Base-by-base conservation (phyloP, 768 basidiomycete species). In the Serendipita vermifera region DNA sequence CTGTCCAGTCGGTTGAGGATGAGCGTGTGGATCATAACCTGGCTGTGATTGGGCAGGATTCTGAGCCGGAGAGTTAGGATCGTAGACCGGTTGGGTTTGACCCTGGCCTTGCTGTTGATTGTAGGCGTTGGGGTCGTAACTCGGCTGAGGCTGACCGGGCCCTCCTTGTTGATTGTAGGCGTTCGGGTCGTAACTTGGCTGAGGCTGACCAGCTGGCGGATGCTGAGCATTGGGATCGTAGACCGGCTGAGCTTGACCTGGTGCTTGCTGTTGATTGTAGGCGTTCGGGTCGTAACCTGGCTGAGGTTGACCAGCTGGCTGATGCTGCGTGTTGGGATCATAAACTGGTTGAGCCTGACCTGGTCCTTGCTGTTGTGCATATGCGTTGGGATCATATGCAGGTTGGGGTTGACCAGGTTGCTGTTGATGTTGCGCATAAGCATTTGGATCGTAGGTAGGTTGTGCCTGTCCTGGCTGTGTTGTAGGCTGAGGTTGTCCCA, bases 11-110 rank as follows among this genome's bases (percentile, higher is more conserved):
- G 61, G 59, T 33, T 67, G 65, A 5, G 55, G 54, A 24, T 64
- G 62, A 31, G 59, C 55, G 55, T 66, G 63, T 6, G 54, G 56
- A 36, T 66, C 68, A 14, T 57, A 41, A 53, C 63, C 66, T 5
- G 61, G 58, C 55, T 69, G 75, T 17, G 63, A 65, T 46, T 74
- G 71, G 59, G 71, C 70, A 24, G 67, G 70, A 5, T 62, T 71
- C 29, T 70, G 71, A 2, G 72, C 75, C 38, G 38, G 54, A n/a
- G n/a, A n/a, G n/a, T n/a, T n/a, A n/a, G n/a, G n/a, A n/a, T n/a
- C n/a, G n/a, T n/a, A n/a, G n/a, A n/a, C n/a, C n/a, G n/a, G n/a
- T n/a, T n/a, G n/a, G n/a, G n/a, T n/a, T 38, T 29, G 58, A 27
- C 17, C 27, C 33, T 54, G 41, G 62, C 60, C 66, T 66, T 62